A percentile compares a stretch with the other conserved stretches of the same genome.
Evolutionary conservation across 2,329 filamentous ascomycete species (phyloP).

Genomic region (Whalleya microplaca): DNA sequence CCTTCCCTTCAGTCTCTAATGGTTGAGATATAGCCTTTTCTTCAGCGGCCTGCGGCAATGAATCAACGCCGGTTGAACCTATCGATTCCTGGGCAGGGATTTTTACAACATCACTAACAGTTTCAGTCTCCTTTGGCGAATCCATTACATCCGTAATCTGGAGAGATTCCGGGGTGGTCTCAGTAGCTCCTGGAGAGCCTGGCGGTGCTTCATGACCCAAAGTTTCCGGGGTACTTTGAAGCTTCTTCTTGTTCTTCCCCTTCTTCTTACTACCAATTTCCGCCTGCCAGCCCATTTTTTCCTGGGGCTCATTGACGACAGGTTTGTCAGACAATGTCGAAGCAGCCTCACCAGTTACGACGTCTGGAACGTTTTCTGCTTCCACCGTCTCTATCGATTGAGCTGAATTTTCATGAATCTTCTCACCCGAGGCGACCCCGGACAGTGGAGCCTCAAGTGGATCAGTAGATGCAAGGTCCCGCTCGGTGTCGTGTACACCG

Average conservation of each 20-base stretch:
- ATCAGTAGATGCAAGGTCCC: slow-evolving; percentile 22
- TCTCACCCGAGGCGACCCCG: slow-evolving; percentile 14
- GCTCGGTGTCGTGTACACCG: slow-evolving; percentile 30
- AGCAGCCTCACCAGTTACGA: slow-evolving; percentile 16
- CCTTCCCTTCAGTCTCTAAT: not conserved
- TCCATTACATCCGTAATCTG: slow-evolving; percentile 10
- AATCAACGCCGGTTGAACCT: slow-evolving; percentile 8
- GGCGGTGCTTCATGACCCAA: slow-evolving; percentile 9
- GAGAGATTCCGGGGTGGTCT: slow-evolving; percentile 16
- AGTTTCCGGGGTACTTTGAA: slow-evolving; percentile 22
- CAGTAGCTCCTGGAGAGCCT: slow-evolving; percentile 5
- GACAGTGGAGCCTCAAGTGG: slow-evolving; percentile 22
- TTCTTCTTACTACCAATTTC: slow-evolving; percentile 37
- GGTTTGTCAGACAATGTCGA: slow-evolving; percentile 11
- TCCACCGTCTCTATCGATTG: slow-evolving; percentile 22
- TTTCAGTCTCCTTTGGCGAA: slow-evolving; percentile 4
- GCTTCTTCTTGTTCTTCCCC: slow-evolving; percentile 38
- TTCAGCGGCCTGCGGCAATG: not conserved
- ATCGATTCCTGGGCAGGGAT: slow-evolving; percentile 6
- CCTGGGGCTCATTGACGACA: slow-evolving; percentile 11
- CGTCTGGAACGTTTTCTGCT: slow-evolving; percentile 5
- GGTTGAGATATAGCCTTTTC: not conserved
- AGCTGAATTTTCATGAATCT: slow-evolving; percentile 21
- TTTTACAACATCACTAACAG: slow-evolving; percentile 5
- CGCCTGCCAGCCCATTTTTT: slow-evolving; percentile 33